Percentiles rank a stretch among this genome's conserved stretches.
These are phyloP conservation scores for Vaccinium vitisidaea DNA, from an alignment of 148 eudicot species.

Conservation along the genomic window DNA sequence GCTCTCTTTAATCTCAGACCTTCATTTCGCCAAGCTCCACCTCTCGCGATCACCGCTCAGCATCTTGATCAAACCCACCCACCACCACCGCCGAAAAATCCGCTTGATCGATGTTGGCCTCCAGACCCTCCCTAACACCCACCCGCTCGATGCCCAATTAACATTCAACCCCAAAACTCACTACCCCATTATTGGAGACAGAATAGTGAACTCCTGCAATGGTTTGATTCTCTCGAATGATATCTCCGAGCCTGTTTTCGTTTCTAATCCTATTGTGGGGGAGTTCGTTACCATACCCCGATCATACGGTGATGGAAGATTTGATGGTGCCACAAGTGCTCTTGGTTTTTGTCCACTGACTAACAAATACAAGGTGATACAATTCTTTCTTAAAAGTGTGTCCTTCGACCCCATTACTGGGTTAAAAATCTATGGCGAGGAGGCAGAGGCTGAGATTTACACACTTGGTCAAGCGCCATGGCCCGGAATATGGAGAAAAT, in stretches of 20 bases:
- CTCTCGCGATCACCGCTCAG: no score
- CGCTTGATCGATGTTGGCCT: neutral
- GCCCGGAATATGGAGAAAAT: neutral
- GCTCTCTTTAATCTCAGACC: no score
- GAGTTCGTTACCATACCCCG: no score
- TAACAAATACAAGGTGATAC: neutral
- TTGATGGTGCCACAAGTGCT: neutral
- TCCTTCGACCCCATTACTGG: neutral
- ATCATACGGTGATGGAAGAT: no score
- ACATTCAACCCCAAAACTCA: neutral
- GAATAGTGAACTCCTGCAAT: neutral
- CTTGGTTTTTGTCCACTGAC: neutral
- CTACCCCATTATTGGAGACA: neutral
- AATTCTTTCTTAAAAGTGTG: neutral
- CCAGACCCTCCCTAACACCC: neutral
- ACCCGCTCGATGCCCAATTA: neutral
- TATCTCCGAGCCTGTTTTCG: neutral
- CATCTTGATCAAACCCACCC: no score
- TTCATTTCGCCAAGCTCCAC: no score
- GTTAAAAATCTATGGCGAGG: neutral
- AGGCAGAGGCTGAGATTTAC: neutral
- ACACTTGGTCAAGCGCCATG: neutral
- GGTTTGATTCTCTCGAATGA: neutral
- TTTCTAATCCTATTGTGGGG: neutral
- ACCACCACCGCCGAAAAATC: no score